Conservation (phyloP, 2,329 filamentous ascomycete species). For the Ilyonectria mors-panacis region DNA sequence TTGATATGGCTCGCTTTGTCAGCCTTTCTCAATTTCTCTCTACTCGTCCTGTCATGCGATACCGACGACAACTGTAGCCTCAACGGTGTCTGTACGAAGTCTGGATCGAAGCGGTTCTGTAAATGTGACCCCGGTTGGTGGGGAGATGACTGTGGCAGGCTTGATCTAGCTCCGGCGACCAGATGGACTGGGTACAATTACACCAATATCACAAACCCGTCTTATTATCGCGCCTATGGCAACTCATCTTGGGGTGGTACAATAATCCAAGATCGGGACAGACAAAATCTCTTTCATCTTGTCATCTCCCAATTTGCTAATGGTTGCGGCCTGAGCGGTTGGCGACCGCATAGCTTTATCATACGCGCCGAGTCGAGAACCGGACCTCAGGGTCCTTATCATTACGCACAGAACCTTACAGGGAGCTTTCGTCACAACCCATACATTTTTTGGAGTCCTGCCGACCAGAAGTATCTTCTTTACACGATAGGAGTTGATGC, state of each 20-base stretch:
- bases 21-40: neutral
- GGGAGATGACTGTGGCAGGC: constrained; percentile 58
- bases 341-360: constrained; percentile 62
- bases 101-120: constrained; percentile 28
- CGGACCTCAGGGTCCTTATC: constrained; percentile 62
- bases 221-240: constrained; percentile 51
- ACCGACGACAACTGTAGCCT: constrained; percentile 51
- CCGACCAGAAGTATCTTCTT: constrained; percentile 60
- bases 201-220: constrained; percentile 45
- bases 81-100: constrained; percentile 47
- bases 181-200: constrained; percentile 62
- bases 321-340: constrained; percentile 63
- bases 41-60: constrained; percentile 19
- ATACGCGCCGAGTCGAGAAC: constrained; percentile 61
- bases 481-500: constrained; percentile 58
- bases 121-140: constrained; percentile 61
- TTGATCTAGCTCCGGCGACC: constrained; percentile 60
- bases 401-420: constrained; percentile 57
- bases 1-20: neutral
- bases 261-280: constrained; percentile 59
- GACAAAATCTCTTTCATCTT: constrained; percentile 59
- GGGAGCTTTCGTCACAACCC: constrained; percentile 64
- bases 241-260: constrained; percentile 66
- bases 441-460: constrained; percentile 59
- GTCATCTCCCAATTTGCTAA: constrained; percentile 61